Evolutionary conservation across 1,139 yeast species (phyloP), one percentile per base, ranked within the genome.

Genomic region (Saccharomycopsis crataegensis): DNA sequence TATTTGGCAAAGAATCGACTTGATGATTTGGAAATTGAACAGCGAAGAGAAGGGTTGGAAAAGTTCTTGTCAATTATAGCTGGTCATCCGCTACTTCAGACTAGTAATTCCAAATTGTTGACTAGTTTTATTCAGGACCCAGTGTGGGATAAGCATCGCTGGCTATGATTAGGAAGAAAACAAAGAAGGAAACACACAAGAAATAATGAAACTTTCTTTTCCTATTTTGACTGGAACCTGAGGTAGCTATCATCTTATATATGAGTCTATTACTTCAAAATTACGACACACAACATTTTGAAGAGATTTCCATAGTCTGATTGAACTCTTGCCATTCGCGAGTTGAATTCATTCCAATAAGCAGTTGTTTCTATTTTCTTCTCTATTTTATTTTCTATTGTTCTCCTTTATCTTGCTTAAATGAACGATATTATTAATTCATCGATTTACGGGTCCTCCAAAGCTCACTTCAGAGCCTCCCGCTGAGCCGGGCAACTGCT

Each of bases 11-110:
- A 74, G 48, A 80, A 86, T 65, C 76, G 95, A 59, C 91, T 91
- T 67, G 82, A 83, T 57, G 95, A 88, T 58, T 83, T 86, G 49
- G 86, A 86, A 57, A 89, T 93, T 57, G 96, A 89, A 63, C 82
- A 81, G 57, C 76, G 99, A 62, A 74, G 96, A 56, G 82, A 78
- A 60, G 97, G 96, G 0, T 74, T 93, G 51, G 96, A 90, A 65
- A 79, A 80, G 64, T 93, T 94, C 68, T 67, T 93, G 46, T 78
- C 78, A 54, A 75, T 80, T 33, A 96, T 93, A 11, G 95, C 96
- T 17, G 96, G 96, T 8, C 99, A 93, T 67, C 99, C 99, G 1
- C 71, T 93, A 58, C 71, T 93, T 56, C 98, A 93, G 68, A 87
- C 96, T 0, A 36, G 48, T 16, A 96, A 96, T 0, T 82, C 93